Evolutionary conservation across 495 filamentous ascomycete species (phyloP), one percentile per base, ranked within the genome.

Genomic region (Acidiella bohemica): DNA sequence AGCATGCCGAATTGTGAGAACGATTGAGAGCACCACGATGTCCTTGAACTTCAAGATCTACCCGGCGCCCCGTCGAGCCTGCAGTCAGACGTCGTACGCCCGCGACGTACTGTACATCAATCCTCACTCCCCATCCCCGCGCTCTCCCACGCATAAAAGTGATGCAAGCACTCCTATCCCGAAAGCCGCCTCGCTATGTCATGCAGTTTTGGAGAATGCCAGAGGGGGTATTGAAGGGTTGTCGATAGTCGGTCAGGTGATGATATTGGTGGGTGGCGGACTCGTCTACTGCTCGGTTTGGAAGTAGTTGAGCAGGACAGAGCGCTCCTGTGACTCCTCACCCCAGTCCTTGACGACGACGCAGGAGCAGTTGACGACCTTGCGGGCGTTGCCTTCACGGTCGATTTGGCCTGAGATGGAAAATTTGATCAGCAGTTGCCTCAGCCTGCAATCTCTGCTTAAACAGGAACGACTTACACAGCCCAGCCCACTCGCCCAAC

Each of bases 301-400:
- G 84, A 96, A 95, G 81, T 96, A 96, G 76, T 95, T 90, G 58
- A 96, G 84, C 64, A 96, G 81, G 65, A 96, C 82, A 56, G 81
- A 80, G 56, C 90, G 84, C 75, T 96, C 90, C 67, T 92, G 85
- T 53, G 81, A 88, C 73, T 95, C 90, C 75, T 95, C 88, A 73
- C 90, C 90, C 90, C 90, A 97, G 63, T 97, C 86, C 71, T 84
- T 81, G 50, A 97, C 90, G 39, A 96, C 90, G 56, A 95, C 90
- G 72, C 90, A 95, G 57, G 88, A 95, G 82, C 90, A 97, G 78
- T 97, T 97, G 66, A 97, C 90, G 50, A 97, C 92, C 76, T 97
- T 97, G 65, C 90, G 81, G 47, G 90, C 84, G 66, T 96, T 97
- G 60, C 90, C 90, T 71, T 97, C 90, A 60, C 90, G 86, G 70